A percentile compares a stretch with the other conserved stretches of the same genome.
Conservation (phyloP, 2,329 filamentous ascomycete genomes). For the Cytospora chrysosperma region DNA sequence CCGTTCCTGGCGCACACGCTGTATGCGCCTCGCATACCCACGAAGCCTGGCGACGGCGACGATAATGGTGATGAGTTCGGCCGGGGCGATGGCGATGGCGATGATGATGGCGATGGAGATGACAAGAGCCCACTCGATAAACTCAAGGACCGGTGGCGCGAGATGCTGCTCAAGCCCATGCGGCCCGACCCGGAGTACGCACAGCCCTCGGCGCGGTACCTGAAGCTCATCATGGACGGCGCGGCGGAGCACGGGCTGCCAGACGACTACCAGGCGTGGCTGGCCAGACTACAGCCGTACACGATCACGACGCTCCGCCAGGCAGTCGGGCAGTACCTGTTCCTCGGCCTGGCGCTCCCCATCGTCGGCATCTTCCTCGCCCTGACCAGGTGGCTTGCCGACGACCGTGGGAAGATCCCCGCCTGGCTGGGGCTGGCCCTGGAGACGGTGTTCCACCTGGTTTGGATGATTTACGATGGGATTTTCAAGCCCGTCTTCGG, state of each 20-base stretch:
- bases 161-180: constrained; percentile 44
- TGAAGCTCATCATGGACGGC: constrained; percentile 76
- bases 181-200: constrained; percentile 71
- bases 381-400: constrained; percentile 50
- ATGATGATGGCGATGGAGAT: constrained; percentile 11
- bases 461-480: constrained; percentile 47
- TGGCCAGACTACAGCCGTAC: constrained; percentile 69
- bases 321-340: constrained; percentile 60
- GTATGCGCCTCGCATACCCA: constrained; percentile 61
- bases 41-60: constrained; percentile 30
- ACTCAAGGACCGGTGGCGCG: constrained; percentile 45
- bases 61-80: constrained; percentile 18
- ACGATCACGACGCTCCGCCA: constrained; percentile 67
- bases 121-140: constrained; percentile 23
- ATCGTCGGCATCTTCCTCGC: constrained; percentile 58
- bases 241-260: constrained; percentile 80
- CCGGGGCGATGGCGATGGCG: background rate
- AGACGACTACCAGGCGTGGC: constrained; percentile 70
- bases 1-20: constrained; percentile 85
- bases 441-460: constrained; percentile 49
- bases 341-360: constrained; percentile 55
- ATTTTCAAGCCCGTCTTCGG: constrained; percentile 67
- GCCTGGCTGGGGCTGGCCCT: constrained; percentile 60
- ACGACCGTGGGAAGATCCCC: constrained; percentile 67
- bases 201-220: constrained; percentile 80